These are phyloP conservation scores for Paecilomyces sp. DNA, from an alignment of 2,329 filamentous ascomycete genomes.

Conservation along the genomic window DNA sequence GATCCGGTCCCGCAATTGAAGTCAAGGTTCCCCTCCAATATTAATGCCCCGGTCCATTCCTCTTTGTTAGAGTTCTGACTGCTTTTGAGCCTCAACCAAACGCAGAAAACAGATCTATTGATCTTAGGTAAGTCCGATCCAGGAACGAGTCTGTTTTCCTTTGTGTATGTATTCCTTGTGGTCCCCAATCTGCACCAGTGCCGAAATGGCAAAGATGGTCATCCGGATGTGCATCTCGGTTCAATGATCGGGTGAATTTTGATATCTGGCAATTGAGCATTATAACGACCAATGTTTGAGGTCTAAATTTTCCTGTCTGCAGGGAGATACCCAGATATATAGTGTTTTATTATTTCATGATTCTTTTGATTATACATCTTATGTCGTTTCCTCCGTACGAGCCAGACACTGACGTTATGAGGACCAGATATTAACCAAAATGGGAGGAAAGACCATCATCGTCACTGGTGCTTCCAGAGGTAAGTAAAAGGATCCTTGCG, in stretches of 20 bases:
- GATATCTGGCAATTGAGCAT: no score
- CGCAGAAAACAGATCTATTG: not conserved
- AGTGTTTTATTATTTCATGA: no score
- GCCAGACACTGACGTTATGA: no score
- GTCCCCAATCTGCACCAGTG: not conserved
- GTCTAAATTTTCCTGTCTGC: no score
- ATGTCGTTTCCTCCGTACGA: no score
- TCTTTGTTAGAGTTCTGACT: not conserved
- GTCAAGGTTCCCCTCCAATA: not conserved
- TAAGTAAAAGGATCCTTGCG: constrained; percentile 16
- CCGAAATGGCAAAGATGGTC: not conserved
- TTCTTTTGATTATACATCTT: no score
- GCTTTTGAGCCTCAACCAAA: not conserved
- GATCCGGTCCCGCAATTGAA: not conserved
- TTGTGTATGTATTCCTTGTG: not conserved
- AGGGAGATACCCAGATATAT: no score
- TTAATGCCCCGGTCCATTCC: not conserved
- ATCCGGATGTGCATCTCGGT: no score
- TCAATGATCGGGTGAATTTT: no score
- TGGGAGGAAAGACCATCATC: constrained; percentile 48
- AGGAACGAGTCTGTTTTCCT: not conserved
- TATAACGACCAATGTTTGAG: no score
- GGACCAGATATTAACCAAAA: not conserved
- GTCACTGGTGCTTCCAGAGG: constrained; percentile 61
- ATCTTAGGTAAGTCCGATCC: not conserved